These are phyloP conservation scores for Clonostachys sp. DNA, from an alignment of 2,329 filamentous ascomycete species.

Conservation along the genomic window DNA sequence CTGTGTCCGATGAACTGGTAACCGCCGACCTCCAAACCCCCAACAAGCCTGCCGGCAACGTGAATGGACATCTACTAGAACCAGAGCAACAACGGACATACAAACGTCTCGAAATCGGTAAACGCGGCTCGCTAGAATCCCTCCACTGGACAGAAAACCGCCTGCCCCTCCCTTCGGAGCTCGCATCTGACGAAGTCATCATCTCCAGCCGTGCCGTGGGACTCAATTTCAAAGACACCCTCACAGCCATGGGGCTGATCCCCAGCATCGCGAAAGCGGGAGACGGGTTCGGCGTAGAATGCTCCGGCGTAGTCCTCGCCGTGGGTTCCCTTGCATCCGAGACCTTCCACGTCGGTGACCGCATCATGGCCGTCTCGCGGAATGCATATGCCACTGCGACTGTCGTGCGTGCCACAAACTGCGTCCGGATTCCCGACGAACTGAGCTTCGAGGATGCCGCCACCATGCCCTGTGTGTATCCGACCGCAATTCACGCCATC, in stretches of 20 bases:
- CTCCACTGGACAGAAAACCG: not conserved
- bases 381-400: slow-evolving; percentile 12
- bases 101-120: not conserved
- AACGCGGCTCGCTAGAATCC: not conserved
- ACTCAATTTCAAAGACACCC: slow-evolving; percentile 11
- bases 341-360: slow-evolving; percentile 8
- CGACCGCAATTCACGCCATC: slow-evolving; percentile 7
- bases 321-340: slow-evolving; percentile 8
- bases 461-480: slow-evolving; percentile 1
- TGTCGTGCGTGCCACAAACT: not conserved
- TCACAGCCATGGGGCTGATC: slow-evolving; percentile 23
- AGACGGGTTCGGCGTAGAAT: slow-evolving; percentile 27
- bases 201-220: not conserved
- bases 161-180: not conserved
- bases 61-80: too few relatives aligned
- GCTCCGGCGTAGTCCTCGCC: slow-evolving; percentile 10
- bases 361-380: slow-evolving; percentile 10
- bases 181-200: not conserved
- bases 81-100: not conserved
- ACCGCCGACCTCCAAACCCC: too few relatives aligned
- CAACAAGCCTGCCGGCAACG: too few relatives aligned
- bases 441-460: slow-evolving; percentile 17
- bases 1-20: too few relatives aligned
- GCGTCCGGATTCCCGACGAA: not conserved
- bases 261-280: slow-evolving; percentile 10